Percentiles rank a stretch among this genome's conserved stretches.
phyloP scores from a whole-genome alignment of 1,284 basidiomycete genomes.

The Volvariella surrecta region DNA sequence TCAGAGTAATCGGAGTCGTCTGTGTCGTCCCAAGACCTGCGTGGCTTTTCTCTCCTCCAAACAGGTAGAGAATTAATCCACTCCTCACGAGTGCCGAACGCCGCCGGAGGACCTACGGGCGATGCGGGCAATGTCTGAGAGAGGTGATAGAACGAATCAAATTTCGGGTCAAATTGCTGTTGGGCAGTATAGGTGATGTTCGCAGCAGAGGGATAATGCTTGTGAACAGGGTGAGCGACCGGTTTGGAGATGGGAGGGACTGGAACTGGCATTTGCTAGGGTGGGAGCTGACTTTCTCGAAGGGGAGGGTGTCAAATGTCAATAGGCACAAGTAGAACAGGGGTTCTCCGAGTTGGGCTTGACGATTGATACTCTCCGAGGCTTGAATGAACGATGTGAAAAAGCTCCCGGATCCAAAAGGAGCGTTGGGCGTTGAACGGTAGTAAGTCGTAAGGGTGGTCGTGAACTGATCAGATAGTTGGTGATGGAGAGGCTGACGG shows the following conservation, averaged over 20 bases:
- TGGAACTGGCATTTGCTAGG: constrained; percentile 74
- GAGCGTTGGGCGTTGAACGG: constrained; percentile 20
- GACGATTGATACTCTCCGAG: too few species aligned
- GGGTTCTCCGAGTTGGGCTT: too few species aligned
- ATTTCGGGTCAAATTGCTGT: not conserved
- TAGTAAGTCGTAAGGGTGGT: constrained; percentile 47
- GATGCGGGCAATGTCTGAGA: constrained; percentile 49
- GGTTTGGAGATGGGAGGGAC: constrained; percentile 53
- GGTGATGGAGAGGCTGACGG: constrained; percentile 2
- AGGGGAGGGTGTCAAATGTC: constrained; percentile 23
- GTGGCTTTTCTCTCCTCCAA: constrained; percentile 59
- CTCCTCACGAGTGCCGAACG: constrained; percentile 58
- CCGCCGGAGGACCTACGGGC: constrained; percentile 50
- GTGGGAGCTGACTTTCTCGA: not conserved
- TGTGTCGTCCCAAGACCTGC: constrained; percentile 56
- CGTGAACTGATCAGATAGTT: constrained; percentile 20
- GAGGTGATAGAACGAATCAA: constrained; percentile 16
- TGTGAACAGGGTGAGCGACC: constrained; percentile 47
- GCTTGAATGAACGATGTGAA: too few species aligned
- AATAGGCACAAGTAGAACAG: constrained; percentile 8
- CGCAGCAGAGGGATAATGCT: constrained; percentile 35
- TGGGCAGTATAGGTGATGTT: constrained; percentile 14
- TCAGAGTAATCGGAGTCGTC: constrained; percentile 17
- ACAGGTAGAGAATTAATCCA: constrained; percentile 63
- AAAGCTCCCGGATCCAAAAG: constrained; percentile 10